These are phyloP conservation scores for Termitomyces sp. DNA, from an alignment of 768 basidiomycete genomes.

Conservation along the genomic window DNA sequence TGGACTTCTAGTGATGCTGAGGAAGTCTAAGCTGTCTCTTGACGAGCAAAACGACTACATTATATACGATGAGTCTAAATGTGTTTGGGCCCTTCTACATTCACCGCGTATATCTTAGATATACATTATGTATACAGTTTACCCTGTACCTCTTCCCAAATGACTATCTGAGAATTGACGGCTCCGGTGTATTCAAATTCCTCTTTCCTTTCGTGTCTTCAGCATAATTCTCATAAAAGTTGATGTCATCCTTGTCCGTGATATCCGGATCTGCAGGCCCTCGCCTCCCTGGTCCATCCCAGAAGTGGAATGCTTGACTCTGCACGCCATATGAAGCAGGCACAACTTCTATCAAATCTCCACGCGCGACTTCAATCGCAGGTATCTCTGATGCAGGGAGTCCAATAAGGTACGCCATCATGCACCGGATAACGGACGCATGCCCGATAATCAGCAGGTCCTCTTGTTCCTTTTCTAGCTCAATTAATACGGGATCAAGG, in stretches of 20 bases:
- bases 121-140: neutral
- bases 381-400: conserved; percentile 95
- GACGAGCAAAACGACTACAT: neutral
- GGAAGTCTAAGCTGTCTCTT: no score
- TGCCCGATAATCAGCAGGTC: conserved; percentile 96
- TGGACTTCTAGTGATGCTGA: neutral
- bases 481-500: conserved; percentile 87
- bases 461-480: conserved; percentile 90
- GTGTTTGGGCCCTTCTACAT: neutral
- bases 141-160: neutral
- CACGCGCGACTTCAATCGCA: conserved; percentile 93
- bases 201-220: conserved; percentile 66
- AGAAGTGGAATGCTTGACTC: conserved; percentile 86
- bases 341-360: conserved; percentile 91
- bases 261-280: conserved; percentile 28
- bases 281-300: conserved; percentile 77
- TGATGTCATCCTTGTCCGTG: conserved; percentile 49
- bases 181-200: conserved; percentile 20
- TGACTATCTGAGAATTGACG: conserved; percentile 1
- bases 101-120: neutral
- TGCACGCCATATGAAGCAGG: conserved; percentile 89
- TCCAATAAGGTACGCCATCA: conserved; percentile 90
- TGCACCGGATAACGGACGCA: conserved; percentile 94
- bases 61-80: neutral
- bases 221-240: conserved; percentile 89